These are phyloP conservation scores for Nepenthes gracilis DNA, from an alignment of 148 eudicot genomes.

Conservation along the genomic window DNA sequence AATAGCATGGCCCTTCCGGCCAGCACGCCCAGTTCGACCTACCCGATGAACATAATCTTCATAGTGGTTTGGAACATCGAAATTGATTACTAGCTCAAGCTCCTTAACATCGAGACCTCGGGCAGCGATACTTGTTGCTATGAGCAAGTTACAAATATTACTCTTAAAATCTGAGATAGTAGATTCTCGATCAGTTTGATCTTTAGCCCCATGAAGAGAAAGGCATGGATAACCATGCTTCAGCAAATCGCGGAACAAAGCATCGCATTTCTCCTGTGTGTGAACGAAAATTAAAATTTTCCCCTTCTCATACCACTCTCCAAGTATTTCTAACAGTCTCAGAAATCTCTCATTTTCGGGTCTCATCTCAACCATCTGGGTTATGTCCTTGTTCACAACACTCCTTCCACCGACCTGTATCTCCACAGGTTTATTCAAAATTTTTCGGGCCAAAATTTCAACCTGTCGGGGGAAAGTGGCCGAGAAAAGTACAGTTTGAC, in stretches of 20 bases:
- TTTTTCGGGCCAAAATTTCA: slow-evolving; percentile 68
- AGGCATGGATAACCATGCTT: slow-evolving; percentile 78
- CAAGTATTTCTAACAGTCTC: slow-evolving; percentile 61
- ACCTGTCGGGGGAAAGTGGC: slow-evolving; percentile 88
- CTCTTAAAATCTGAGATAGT: slow-evolving; percentile 71
- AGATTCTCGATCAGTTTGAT: slow-evolving; percentile 81
- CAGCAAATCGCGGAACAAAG: slow-evolving; percentile 52
- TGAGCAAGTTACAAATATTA: slow-evolving; percentile 66
- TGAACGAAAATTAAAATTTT: slow-evolving; percentile 67
- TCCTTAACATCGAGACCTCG: slow-evolving; percentile 85
- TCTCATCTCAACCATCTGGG: slow-evolving; percentile 74
- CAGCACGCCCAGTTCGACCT: slow-evolving; percentile 82
- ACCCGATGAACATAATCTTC: slow-evolving; percentile 87
- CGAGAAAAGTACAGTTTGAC: slow-evolving; percentile 81
- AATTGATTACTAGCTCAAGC: slow-evolving; percentile 69
- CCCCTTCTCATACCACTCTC: slow-evolving; percentile 89
- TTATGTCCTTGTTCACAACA: slow-evolving; percentile 78
- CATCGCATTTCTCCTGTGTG: slow-evolving; percentile 65
- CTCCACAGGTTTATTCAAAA: slow-evolving; percentile 62
- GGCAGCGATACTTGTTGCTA: slow-evolving; percentile 77
- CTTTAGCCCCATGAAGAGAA: slow-evolving; percentile 80
- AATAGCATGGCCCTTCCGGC: slow-evolving; percentile 64
- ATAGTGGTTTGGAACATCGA: slow-evolving; percentile 71
- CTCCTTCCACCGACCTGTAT: slow-evolving; percentile 86
- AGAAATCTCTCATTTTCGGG: slow-evolving; percentile 67